These are phyloP conservation scores for Trypanosoma conorhini DNA, from an alignment of 208 protist species.

Conservation along the genomic window DNA sequence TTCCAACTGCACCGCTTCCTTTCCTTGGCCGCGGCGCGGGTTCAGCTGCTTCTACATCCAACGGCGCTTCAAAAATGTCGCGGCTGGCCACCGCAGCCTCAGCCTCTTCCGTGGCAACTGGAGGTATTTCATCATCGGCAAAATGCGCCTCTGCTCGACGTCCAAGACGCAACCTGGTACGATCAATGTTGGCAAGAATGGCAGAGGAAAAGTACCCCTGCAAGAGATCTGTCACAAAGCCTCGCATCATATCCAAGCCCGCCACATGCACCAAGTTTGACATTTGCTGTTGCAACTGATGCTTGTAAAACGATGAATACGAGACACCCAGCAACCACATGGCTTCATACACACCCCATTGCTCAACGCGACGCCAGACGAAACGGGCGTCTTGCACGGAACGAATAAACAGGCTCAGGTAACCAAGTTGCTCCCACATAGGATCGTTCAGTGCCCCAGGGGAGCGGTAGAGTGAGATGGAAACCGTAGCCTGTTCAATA, in stretches of 20 bases:
- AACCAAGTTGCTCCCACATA: conserved; percentile 61
- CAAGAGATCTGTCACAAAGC: conserved; percentile 71
- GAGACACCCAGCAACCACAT: conserved; percentile 67
- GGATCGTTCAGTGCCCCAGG: conserved; percentile 69
- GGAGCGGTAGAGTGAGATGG: conserved; percentile 76
- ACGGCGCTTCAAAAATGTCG: not conserved
- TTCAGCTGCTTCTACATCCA: not conserved
- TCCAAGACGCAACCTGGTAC: conserved; percentile 44
- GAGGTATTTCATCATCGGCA: conserved; percentile 20
- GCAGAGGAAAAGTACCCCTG: conserved; percentile 33
- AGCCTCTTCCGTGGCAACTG: not conserved
- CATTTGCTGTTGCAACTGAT: conserved; percentile 58
- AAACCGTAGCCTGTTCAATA: conserved; percentile 61
- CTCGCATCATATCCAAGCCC: conserved; percentile 70
- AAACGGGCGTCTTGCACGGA: conserved; percentile 70
- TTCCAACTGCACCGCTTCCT: not conserved
- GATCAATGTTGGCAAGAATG: conserved; percentile 18
- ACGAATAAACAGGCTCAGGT: conserved; percentile 64
- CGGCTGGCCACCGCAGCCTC: not conserved
- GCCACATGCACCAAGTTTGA: conserved; percentile 72
- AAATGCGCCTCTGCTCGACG: conserved; percentile 39
- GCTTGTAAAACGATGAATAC: conserved; percentile 69
- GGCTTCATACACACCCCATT: conserved; percentile 48
- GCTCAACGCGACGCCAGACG: conserved; percentile 66
- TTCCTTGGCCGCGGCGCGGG: not conserved